Conservation (phyloP, 139 green algal genomes). For the Coelastrella sp. region DNA sequence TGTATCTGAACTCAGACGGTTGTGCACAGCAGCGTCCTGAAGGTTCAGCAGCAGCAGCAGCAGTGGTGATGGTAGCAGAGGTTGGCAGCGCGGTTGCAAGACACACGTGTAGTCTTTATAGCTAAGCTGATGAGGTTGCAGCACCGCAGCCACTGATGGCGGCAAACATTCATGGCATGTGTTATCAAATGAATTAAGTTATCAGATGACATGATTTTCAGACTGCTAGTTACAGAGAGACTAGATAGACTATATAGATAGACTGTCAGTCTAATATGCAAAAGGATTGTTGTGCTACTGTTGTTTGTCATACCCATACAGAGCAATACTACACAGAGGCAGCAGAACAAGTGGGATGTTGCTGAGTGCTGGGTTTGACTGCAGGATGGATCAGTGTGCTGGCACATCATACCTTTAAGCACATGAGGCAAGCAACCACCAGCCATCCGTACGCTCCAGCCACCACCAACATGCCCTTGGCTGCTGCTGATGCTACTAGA, state of each 20-base stretch:
- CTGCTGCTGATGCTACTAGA: neutral
- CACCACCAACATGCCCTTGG: neutral
- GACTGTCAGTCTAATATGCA: too few relatives aligned
- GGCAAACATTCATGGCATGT: too few relatives aligned
- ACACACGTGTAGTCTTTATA: neutral
- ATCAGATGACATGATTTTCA: too few relatives aligned
- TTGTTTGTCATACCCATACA: too few relatives aligned
- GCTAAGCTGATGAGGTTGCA: neutral
- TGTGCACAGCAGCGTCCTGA: slow-evolving; percentile 52
- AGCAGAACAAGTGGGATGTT: neutral
- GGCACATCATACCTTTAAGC: neutral
- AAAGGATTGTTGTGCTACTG: too few relatives aligned
- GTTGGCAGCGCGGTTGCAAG: neutral
- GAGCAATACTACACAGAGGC: neutral
- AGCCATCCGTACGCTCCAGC: slow-evolving; percentile 20
- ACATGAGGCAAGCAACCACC: slow-evolving; percentile 18
- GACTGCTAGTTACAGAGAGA: too few relatives aligned
- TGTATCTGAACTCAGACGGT: slow-evolving; percentile 55
- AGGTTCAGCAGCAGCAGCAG: slow-evolving; percentile 7
- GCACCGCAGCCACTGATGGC: neutral
- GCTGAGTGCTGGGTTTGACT: neutral
- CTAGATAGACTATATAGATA: too few relatives aligned
- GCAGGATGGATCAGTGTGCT: neutral
- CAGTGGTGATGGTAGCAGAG: neutral
- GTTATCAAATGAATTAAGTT: too few relatives aligned